phyloP scores from a whole-genome alignment of 2,329 filamentous ascomycete species.

The Ceratocystiopsis sp. region DNA sequence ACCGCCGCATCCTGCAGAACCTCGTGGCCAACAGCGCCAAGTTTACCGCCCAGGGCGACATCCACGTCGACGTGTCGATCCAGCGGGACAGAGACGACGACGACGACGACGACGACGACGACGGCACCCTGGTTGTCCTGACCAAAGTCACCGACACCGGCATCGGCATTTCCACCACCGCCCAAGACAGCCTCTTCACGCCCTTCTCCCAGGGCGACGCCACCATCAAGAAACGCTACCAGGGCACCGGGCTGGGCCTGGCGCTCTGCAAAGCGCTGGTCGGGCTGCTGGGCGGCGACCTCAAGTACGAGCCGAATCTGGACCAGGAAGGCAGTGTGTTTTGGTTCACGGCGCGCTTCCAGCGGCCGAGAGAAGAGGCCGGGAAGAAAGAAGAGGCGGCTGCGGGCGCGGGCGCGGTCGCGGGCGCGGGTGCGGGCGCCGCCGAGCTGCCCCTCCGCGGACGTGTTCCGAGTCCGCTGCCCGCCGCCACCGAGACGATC shows the following conservation, averaged over 20 bases:
- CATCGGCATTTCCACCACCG: constrained; percentile 60
- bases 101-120: constrained; percentile 15
- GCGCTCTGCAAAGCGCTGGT: constrained; percentile 92
- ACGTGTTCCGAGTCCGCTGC: too few species aligned
- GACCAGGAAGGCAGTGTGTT: constrained; percentile 85
- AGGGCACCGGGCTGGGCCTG: constrained; percentile 79
- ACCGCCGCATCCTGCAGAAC: constrained; percentile 46
- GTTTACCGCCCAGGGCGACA: constrained; percentile 39
- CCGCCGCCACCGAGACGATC: too few species aligned
- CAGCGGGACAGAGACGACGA: constrained; percentile 12
- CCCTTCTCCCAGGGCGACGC: constrained; percentile 97
- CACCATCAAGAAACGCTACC: constrained; percentile 88
- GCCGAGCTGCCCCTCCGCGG: too few species aligned
- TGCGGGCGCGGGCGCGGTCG: too few species aligned
- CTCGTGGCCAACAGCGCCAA: constrained; percentile 43
- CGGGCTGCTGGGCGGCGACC: constrained; percentile 86
- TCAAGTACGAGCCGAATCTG: constrained; percentile 78
- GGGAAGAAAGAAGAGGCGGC: too few species aligned
- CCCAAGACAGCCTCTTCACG: constrained; percentile 48
- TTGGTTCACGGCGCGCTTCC: constrained; percentile 56
- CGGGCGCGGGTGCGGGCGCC: too few species aligned
- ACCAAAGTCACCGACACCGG: constrained; percentile 59
- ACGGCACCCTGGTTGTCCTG: constrained; percentile 23
- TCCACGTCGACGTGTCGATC: constrained; percentile 26
- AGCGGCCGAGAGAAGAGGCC: constrained; percentile 4